Evolutionary conservation across 2,329 filamentous ascomycete genomes (phyloP), one percentile per base, ranked within the genome.

Genomic region (Diaporthe sp.): DNA sequence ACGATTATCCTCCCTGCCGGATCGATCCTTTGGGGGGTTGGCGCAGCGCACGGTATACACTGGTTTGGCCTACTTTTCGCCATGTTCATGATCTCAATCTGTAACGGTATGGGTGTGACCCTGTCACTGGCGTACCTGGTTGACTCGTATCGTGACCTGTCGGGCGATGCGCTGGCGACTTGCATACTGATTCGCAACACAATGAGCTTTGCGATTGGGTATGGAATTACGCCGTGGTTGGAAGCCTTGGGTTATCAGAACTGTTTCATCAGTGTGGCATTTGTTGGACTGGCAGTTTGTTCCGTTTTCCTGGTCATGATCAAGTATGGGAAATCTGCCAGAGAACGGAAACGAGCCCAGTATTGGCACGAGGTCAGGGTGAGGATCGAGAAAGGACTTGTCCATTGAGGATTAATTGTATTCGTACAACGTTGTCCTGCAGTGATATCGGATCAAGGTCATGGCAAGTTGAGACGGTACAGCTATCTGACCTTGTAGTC

Each of bases 21-120:
- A 0, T 80, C 88, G 5, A 84, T 89, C 53, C 80, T 89, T 1
- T 89, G 87, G 87, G 88, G 88, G 42, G 85, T 89, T 0, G 88
- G 88, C 7, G 87, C 88, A 3, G 86, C 86, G 57, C 83, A 87
- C 47, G 77, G 83, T 6, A 78, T 89, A n/a, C 87, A 89, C 39
- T 77, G 76, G 76, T 77, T 89, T 60, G 88, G 87, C 1, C 80
- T 87, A 8, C 81, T 89, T 4, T 84, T 88, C 44, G 87, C 85
- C 1, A 87, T 88, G 84, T 86, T 85, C 34, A 81, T 87, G 37
- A 85, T 89, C 34, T 86, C 84, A 1, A 77, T 82, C 68, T 85
- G 84, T 20, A 88, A 86, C 70, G 83, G 83, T 2, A 81, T 88
- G 53, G 87, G 86, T 2, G 78, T 87, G 15, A 85, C 85, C 42